These are phyloP conservation scores for Nothophytophthora sp. DNA, from an alignment of 352 stramenopile genomes.

Conservation along the genomic window DNA sequence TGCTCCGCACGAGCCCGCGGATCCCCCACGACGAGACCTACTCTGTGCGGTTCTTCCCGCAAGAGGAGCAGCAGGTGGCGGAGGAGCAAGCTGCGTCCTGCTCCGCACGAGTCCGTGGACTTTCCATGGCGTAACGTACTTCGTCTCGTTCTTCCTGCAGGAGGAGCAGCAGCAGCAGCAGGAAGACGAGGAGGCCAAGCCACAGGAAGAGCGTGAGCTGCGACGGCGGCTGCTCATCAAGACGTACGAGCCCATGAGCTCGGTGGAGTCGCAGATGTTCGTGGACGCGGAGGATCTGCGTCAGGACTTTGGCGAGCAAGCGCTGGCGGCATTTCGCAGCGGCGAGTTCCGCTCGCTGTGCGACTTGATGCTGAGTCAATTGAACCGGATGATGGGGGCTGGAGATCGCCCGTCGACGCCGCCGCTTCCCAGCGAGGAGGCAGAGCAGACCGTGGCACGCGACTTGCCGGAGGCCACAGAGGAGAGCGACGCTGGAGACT, in stretches of 20 bases:
- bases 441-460: too few relatives aligned
- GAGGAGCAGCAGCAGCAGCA: slow-evolving; percentile 20
- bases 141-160: slow-evolving; percentile 80
- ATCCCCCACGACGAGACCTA: slow-evolving; percentile 69
- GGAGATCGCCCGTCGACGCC: slow-evolving; percentile 8
- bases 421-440: neutral
- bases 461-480: slow-evolving; percentile 3
- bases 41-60: slow-evolving; percentile 78
- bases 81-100: slow-evolving; percentile 30
- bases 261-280: slow-evolving; percentile 70
- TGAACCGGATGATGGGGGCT: slow-evolving; percentile 57
- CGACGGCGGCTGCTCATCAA: slow-evolving; percentile 57
- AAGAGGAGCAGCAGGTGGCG: slow-evolving; percentile 20
- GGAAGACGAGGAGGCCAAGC: slow-evolving; percentile 5
- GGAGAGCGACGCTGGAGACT: neutral
- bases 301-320: slow-evolving; percentile 52
- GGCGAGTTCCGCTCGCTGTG: slow-evolving; percentile 56
- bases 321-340: slow-evolving; percentile 39
- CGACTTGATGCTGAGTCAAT: slow-evolving; percentile 56
- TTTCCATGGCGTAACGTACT: slow-evolving; percentile 67
- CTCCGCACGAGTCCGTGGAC: slow-evolving; percentile 71
- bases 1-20: slow-evolving; percentile 69
- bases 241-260: slow-evolving; percentile 80
- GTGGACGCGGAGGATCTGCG: slow-evolving; percentile 56
- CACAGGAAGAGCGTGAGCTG: neutral